These are phyloP conservation scores for Backusella parvicylindrica DNA, from an alignment of 192 early-diverging fungal genomes.

Conservation along the genomic window DNA sequence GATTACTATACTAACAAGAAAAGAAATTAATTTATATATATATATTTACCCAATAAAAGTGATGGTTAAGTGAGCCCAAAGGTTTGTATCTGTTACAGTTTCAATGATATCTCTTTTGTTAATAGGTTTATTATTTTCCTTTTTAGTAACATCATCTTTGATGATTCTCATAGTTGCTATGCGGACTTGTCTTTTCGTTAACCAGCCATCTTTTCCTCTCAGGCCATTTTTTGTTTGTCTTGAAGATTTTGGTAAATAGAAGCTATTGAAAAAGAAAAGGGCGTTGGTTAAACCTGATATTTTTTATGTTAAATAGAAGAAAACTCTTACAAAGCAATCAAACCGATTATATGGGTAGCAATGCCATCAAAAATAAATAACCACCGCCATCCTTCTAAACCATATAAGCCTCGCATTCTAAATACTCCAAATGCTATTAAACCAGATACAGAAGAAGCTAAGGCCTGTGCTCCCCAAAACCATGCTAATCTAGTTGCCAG, in stretches of 20 bases:
- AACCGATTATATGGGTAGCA: slow-evolving; percentile 47
- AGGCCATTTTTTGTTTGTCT: slow-evolving; percentile 23
- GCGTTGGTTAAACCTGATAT: background rate
- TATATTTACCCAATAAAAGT: slow-evolving; percentile 10
- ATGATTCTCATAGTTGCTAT: slow-evolving; percentile 56
- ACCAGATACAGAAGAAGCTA: slow-evolving; percentile 51
- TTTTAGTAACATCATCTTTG: slow-evolving; percentile 53
- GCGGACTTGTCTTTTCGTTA: slow-evolving; percentile 44
- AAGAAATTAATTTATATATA: background rate
- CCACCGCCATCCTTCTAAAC: slow-evolving; percentile 62
- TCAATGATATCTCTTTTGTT: background rate
- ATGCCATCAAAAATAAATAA: slow-evolving; percentile 61
- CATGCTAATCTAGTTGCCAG: slow-evolving; percentile 47
- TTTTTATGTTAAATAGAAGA: background rate
- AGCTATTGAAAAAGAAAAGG: slow-evolving; percentile 14
- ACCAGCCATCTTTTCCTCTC: slow-evolving; percentile 32
- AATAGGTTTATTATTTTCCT: slow-evolving; percentile 25
- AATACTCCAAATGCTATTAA: slow-evolving; percentile 56
- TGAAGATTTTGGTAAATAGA: slow-evolving; percentile 48
- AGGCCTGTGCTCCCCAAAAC: slow-evolving; percentile 47
- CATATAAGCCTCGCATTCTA: slow-evolving; percentile 47
- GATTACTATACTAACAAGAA: background rate
- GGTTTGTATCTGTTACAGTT: slow-evolving; percentile 8
- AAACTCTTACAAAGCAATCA: slow-evolving; percentile 38
- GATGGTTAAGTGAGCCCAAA: slow-evolving; percentile 18